phyloP scores from a whole-genome alignment of 495 filamentous ascomycete genomes.

The Clohesyomyces aquaticus region DNA sequence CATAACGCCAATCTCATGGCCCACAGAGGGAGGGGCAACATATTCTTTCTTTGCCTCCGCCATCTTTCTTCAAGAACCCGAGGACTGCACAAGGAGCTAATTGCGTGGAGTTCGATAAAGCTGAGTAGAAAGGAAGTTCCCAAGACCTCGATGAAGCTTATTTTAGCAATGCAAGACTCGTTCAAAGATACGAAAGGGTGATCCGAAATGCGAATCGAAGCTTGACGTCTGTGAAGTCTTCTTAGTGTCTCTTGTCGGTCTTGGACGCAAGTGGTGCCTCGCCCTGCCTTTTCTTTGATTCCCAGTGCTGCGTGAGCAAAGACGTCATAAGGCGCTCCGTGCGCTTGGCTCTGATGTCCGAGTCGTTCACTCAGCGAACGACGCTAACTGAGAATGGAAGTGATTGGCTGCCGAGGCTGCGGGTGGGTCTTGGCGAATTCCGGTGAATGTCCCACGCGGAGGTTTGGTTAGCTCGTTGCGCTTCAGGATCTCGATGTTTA shows the following conservation, averaged over 20 bases:
- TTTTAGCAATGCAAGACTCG: too few relatives aligned
- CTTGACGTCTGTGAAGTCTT: too few relatives aligned
- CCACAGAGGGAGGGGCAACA: conserved; percentile 29
- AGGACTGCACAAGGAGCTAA: too few relatives aligned
- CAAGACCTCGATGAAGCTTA: too few relatives aligned
- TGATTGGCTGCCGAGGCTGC: background rate
- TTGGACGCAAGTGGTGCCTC: background rate
- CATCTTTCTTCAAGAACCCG: too few relatives aligned
- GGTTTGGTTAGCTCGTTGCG: too few relatives aligned
- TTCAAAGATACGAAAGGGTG: too few relatives aligned
- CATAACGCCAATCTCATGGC: conserved; percentile 38
- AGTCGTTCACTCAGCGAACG: background rate
- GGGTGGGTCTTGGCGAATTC: background rate
- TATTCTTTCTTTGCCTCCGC: background rate
- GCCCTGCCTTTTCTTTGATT: background rate
- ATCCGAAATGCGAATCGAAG: too few relatives aligned
- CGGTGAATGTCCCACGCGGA: background rate
- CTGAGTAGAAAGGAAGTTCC: too few relatives aligned
- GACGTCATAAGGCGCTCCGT: background rate
- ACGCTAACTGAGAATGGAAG: background rate
- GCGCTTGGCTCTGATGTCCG: background rate
- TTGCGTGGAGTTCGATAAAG: too few relatives aligned
- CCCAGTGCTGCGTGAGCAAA: background rate
- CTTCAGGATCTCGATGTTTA: too few relatives aligned
- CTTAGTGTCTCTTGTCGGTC: background rate